These are phyloP conservation scores for Saccharomycopsis crataegensis DNA, from an alignment of 1,139 yeast species.

Conservation along the genomic window DNA sequence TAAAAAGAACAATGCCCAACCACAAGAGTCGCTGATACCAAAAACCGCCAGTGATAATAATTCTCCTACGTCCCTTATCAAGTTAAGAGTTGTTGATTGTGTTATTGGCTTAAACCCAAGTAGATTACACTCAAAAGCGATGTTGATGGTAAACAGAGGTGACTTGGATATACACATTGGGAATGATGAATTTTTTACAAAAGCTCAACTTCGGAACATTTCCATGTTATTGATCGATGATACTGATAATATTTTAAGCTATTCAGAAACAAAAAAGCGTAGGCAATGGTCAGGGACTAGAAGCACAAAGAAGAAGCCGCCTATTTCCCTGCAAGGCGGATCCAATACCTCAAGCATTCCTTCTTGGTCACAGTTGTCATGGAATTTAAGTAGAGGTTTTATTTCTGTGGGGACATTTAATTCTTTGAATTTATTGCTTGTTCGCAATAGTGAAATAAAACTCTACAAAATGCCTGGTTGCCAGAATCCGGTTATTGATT, in stretches of 20 bases:
- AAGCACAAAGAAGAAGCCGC: constrained; percentile 6
- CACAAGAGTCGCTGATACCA: not conserved
- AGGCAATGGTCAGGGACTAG: constrained; percentile 21
- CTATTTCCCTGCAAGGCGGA: not conserved
- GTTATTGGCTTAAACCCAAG: constrained; percentile 54
- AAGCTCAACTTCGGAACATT: constrained; percentile 40
- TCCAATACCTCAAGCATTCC: constrained; percentile 14
- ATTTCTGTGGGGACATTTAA: constrained; percentile 39
- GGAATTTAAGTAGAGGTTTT: constrained; percentile 36
- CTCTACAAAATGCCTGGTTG: constrained; percentile 12
- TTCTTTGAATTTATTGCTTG: constrained; percentile 30
- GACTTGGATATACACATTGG: constrained; percentile 40
- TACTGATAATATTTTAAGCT: constrained; percentile 28
- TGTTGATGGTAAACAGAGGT: constrained; percentile 45
- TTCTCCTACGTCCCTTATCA: constrained; percentile 26
- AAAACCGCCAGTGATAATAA: constrained; percentile 2
- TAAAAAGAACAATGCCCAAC: not conserved
- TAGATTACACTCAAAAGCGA: constrained; percentile 45
- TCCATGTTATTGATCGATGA: constrained; percentile 55
- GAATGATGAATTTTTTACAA: constrained; percentile 30
- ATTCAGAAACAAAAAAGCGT: constrained; percentile 22
- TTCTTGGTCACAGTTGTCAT: constrained; percentile 30
- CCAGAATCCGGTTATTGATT: constrained; percentile 31
- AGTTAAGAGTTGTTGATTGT: constrained; percentile 44
- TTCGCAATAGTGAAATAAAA: constrained; percentile 26